phyloP scores from a whole-genome alignment of 495 filamentous ascomycete genomes.

The Penicillium pulvis region DNA sequence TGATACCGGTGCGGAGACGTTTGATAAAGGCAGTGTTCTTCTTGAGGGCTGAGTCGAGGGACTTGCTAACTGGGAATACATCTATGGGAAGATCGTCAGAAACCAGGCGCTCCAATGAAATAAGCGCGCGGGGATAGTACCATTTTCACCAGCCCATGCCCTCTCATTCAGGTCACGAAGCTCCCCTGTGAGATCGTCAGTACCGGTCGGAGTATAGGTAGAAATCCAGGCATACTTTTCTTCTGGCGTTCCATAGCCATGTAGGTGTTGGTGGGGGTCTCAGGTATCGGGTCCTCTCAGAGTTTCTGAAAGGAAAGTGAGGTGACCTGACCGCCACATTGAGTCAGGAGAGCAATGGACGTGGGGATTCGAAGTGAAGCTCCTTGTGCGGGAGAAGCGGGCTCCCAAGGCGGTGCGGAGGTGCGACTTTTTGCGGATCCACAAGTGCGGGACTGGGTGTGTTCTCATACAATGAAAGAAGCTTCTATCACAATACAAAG shows the following conservation, averaged over 20 bases:
- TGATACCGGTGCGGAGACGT: constrained; percentile 87
- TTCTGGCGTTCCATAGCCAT: constrained; percentile 75
- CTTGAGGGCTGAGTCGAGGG: constrained; percentile 94
- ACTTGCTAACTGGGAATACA: constrained; percentile 74
- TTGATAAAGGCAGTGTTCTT: constrained; percentile 99
- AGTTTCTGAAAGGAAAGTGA: constrained; percentile 42
- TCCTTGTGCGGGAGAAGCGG: constrained; percentile 16
- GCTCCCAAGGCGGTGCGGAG: constrained; percentile 34
- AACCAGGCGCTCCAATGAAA: not conserved
- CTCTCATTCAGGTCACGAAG: constrained; percentile 82
- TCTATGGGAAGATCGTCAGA: constrained; percentile 51
- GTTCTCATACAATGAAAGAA: no score
- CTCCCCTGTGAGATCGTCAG: constrained; percentile 63
- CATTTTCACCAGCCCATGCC: constrained; percentile 85
- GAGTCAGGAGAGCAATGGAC: constrained; percentile 4
- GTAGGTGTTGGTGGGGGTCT: constrained; percentile 13
- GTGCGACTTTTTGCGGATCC: constrained; percentile 16
- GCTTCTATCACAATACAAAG: no score
- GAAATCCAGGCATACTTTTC: constrained; percentile 62
- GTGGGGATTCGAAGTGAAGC: constrained; percentile 13
- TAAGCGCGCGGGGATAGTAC: constrained; percentile 45
- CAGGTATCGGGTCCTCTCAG: constrained; percentile 42
- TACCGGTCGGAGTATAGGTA: constrained; percentile 2
- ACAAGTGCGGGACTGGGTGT: not conserved
- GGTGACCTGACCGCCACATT: constrained; percentile 50